phyloP scores from a whole-genome alignment of 2,329 filamentous ascomycete species.

The Diplodia corticola region DNA sequence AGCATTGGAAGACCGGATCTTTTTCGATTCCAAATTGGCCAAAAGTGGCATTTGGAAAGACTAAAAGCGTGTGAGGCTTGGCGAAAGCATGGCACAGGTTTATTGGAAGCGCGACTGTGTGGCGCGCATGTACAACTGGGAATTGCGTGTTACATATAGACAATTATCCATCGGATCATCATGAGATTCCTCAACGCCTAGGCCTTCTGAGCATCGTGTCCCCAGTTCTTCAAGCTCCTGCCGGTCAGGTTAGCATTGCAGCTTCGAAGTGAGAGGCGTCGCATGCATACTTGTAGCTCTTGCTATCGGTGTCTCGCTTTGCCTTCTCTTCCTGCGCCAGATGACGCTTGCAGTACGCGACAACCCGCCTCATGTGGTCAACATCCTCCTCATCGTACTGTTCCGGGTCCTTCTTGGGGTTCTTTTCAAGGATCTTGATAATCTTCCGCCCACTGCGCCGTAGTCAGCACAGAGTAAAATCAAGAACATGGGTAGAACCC shows the following conservation, averaged over 20 bases:
- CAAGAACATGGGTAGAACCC: neutral
- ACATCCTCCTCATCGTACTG: slow-evolving; percentile 60
- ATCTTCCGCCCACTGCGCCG: slow-evolving; percentile 60
- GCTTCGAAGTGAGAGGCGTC: no score
- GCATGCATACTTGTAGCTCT: slow-evolving; percentile 52
- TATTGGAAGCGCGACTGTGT: neutral
- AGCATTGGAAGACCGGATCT: neutral
- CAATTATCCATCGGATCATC: neutral
- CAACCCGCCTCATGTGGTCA: slow-evolving; percentile 63
- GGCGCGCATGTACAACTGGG: neutral
- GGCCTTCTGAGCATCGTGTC: slow-evolving; percentile 39
- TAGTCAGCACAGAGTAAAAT: neutral
- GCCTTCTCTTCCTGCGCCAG: slow-evolving; percentile 63
- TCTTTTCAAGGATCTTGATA: slow-evolving; percentile 62
- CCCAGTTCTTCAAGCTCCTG: slow-evolving; percentile 36
- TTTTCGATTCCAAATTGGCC: neutral
- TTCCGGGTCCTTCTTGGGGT: slow-evolving; percentile 57
- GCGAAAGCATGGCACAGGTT: neutral
- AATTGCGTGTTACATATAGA: neutral
- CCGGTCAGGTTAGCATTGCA: neutral
- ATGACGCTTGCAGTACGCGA: slow-evolving; percentile 66
- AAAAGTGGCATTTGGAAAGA: neutral
- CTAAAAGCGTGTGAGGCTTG: neutral
- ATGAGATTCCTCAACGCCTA: slow-evolving; percentile 13
- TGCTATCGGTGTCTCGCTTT: slow-evolving; percentile 58